Percentiles rank a stretch among this genome's conserved stretches.
Conservation (phyloP, 768 basidiomycete species). For the Serendipita sp. region DNA sequence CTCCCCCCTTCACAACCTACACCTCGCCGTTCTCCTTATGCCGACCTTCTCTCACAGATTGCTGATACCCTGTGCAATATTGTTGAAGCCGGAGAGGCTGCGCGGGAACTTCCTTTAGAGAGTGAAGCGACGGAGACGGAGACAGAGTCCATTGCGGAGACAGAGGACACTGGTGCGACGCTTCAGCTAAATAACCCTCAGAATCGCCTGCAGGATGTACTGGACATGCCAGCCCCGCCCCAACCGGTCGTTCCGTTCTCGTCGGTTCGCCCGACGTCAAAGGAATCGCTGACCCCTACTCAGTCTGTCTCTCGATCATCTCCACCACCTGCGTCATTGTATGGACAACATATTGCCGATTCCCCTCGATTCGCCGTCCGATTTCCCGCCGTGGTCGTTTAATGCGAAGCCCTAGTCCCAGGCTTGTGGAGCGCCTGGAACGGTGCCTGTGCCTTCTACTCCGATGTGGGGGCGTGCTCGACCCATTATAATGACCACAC, state of each 20-base stretch:
- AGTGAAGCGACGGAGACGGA: neutral
- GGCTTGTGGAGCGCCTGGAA: neutral
- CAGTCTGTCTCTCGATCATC: neutral
- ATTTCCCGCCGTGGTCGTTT: neutral
- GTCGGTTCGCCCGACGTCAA: too few relatives aligned
- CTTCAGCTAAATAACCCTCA: neutral
- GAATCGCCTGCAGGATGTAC: constrained; percentile 1
- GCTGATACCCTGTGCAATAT: too few relatives aligned
- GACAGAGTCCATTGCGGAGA: neutral
- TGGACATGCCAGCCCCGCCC: neutral
- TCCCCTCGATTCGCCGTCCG: neutral
- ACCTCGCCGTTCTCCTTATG: too few relatives aligned
- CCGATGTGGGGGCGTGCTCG: neutral
- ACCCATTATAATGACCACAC: neutral
- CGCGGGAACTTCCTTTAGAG: neutral
- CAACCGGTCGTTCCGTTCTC: neutral
- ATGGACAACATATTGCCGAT: neutral
- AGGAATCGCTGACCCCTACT: neutral
- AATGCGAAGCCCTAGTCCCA: too few relatives aligned
- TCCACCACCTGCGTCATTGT: neutral
- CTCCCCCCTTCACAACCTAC: constrained; percentile 28
- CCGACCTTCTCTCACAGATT: too few relatives aligned
- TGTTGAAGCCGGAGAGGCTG: neutral
- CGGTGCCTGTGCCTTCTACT: neutral
- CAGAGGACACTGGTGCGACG: constrained; percentile 6